These are phyloP conservation scores for Aspergillus coremiiformis DNA, from an alignment of 495 filamentous ascomycete genomes.

Conservation along the genomic window DNA sequence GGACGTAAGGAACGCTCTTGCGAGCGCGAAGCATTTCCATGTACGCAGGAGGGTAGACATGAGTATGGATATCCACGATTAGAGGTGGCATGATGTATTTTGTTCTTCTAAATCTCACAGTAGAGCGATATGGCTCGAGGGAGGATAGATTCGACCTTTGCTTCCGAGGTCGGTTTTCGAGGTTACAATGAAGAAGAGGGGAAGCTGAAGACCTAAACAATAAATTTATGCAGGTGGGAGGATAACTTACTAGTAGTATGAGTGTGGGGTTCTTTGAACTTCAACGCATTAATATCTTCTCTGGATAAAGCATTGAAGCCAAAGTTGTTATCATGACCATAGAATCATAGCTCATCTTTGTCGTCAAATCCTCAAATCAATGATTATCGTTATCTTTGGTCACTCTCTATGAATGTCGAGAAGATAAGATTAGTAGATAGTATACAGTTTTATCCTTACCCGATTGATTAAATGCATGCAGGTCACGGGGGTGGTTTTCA, in stretches of 20 bases:
- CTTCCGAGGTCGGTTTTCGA: background rate
- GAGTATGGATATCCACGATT: constrained; percentile 87
- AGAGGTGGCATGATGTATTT: constrained; percentile 22
- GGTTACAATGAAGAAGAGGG: background rate
- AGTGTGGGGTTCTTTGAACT: too few species aligned
- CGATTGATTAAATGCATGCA: background rate
- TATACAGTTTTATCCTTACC: background rate
- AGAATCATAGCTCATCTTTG: background rate
- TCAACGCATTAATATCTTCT: too few species aligned
- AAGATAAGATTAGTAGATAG: background rate
- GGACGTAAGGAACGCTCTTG: constrained; percentile 70
- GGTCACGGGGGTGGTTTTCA: background rate
- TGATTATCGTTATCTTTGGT: background rate
- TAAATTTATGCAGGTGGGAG: too few species aligned
- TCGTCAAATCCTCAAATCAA: background rate
- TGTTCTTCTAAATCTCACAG: background rate
- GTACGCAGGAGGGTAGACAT: constrained; percentile 85
- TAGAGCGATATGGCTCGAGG: background rate
- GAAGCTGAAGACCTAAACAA: background rate
- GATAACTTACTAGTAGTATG: too few species aligned
- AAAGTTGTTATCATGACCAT: background rate
- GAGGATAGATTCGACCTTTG: background rate
- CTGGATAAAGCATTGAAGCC: too few species aligned
- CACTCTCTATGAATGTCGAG: background rate
- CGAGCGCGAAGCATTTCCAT: constrained; percentile 73